These are phyloP conservation scores for Kodamaea sp. DNA, from an alignment of 1,139 yeast genomes.

Conservation along the genomic window DNA sequence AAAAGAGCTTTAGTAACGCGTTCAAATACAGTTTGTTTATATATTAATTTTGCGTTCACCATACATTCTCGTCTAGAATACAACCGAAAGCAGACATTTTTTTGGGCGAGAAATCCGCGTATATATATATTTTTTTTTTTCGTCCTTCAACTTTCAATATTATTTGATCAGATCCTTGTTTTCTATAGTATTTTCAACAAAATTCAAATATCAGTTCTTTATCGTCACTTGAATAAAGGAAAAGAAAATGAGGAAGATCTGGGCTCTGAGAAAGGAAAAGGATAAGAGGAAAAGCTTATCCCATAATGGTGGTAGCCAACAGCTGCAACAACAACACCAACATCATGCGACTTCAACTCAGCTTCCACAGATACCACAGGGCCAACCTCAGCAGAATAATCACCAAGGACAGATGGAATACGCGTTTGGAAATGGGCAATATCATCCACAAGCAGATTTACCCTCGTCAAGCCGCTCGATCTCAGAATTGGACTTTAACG, in stretches of 20 bases:
- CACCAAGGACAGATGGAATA: constrained; percentile 1
- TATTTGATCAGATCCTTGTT: too few relatives aligned
- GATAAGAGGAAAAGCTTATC: constrained; percentile 27
- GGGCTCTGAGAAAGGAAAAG: constrained; percentile 29
- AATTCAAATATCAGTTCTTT: too few relatives aligned
- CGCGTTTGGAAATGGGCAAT: not conserved
- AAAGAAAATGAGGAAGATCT: constrained; percentile 27
- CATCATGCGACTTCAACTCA: not conserved
- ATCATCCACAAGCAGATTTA: constrained; percentile 3
- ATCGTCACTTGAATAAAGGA: too few relatives aligned
- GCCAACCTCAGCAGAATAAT: constrained; percentile 1
- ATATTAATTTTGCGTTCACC: too few relatives aligned
- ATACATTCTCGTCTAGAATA: too few relatives aligned
- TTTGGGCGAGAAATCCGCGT: too few relatives aligned
- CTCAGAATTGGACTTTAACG: constrained; percentile 11
- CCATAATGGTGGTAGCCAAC: constrained; percentile 5
- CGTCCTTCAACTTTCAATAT: too few relatives aligned
- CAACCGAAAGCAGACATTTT: too few relatives aligned
- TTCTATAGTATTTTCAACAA: too few relatives aligned
- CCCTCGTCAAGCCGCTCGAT: constrained; percentile 5
- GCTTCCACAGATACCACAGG: constrained; percentile 3
- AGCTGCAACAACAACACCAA: constrained; percentile 3
- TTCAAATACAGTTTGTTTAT: too few relatives aligned
- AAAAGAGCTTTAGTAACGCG: too few relatives aligned
- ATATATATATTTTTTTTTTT: too few relatives aligned